phyloP scores from a whole-genome alignment of 305 asterid species.

The Stenogyne calaminthoides region DNA sequence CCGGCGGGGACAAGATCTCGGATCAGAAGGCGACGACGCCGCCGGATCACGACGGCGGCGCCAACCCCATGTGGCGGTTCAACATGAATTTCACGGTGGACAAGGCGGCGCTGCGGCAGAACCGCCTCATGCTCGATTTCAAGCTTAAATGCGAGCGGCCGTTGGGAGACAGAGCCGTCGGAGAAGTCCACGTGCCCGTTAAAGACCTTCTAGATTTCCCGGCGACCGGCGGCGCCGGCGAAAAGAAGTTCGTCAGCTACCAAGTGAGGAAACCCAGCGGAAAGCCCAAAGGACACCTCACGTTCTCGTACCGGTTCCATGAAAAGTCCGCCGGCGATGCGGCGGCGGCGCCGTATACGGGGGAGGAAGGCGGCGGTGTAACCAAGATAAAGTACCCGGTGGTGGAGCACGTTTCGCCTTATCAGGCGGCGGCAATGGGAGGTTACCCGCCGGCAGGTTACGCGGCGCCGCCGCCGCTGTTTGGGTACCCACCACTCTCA shows the following conservation, averaged over 20 bases:
- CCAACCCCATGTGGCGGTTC: constrained; percentile 63
- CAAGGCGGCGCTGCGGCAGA: constrained; percentile 53
- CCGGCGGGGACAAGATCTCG: constrained; percentile 43
- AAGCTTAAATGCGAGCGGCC: constrained; percentile 50
- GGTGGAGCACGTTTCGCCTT: constrained; percentile 38
- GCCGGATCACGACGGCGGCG: constrained; percentile 47
- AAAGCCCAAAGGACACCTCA: constrained; percentile 69
- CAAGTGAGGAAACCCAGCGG: constrained; percentile 78
- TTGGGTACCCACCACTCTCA: background rate
- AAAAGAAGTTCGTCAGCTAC: constrained; percentile 54
- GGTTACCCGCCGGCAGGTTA: constrained; percentile 18
- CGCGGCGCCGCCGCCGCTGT: constrained; percentile 24
- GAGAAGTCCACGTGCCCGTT: constrained; percentile 60
- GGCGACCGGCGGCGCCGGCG: constrained; percentile 22
- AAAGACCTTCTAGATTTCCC: constrained; percentile 57
- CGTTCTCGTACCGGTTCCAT: constrained; percentile 50
- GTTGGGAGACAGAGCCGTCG: constrained; percentile 61
- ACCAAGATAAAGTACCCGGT: constrained; percentile 39
- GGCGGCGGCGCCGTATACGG: background rate
- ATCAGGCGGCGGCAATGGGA: constrained; percentile 12
- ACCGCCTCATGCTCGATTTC: constrained; percentile 53
- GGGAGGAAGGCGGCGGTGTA: background rate
- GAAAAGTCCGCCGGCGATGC: constrained; percentile 28
- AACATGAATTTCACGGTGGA: constrained; percentile 61
- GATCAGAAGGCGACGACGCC: constrained; percentile 50